These are phyloP conservation scores for Starmerella vitae DNA, from an alignment of 805 yeast species.

Conservation along the genomic window DNA sequence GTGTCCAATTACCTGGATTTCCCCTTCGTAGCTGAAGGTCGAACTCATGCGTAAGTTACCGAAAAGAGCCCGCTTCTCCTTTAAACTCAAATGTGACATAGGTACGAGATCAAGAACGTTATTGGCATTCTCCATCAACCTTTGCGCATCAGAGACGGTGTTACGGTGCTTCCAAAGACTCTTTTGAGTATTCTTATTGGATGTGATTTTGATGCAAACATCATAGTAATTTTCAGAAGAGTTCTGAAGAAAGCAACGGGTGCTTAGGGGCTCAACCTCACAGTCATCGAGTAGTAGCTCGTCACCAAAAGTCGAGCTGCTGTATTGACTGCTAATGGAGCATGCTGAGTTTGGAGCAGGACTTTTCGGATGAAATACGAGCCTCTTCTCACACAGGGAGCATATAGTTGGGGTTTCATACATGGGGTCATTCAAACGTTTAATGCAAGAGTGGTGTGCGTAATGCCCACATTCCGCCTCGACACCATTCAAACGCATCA, in stretches of 20 bases:
- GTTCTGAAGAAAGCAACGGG: background rate
- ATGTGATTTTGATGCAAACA: background rate
- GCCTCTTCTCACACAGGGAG: background rate
- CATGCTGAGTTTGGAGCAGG: background rate
- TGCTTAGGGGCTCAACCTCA: background rate
- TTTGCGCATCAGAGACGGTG: background rate
- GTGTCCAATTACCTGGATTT: background rate
- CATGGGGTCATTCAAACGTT: background rate
- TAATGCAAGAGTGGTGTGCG: slow-evolving; percentile 7
- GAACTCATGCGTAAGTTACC: background rate
- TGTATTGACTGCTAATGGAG: background rate
- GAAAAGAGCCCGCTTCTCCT: background rate
- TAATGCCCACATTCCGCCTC: slow-evolving; percentile 10
- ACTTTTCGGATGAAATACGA: background rate
- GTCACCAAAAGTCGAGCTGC: background rate
- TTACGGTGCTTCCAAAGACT: background rate
- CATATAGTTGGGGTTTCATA: background rate
- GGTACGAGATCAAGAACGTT: background rate
- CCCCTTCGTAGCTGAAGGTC: background rate
- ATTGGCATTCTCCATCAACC: background rate
- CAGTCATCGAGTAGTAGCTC: background rate
- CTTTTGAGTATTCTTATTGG: background rate
- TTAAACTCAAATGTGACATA: background rate
- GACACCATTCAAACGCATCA: slow-evolving; percentile 3
- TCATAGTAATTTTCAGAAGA: background rate